A percentile compares a stretch with the other conserved stretches of the same genome.
Conservation (phyloP, 352 stramenopile species). For the Phytophthora cajani region DNA sequence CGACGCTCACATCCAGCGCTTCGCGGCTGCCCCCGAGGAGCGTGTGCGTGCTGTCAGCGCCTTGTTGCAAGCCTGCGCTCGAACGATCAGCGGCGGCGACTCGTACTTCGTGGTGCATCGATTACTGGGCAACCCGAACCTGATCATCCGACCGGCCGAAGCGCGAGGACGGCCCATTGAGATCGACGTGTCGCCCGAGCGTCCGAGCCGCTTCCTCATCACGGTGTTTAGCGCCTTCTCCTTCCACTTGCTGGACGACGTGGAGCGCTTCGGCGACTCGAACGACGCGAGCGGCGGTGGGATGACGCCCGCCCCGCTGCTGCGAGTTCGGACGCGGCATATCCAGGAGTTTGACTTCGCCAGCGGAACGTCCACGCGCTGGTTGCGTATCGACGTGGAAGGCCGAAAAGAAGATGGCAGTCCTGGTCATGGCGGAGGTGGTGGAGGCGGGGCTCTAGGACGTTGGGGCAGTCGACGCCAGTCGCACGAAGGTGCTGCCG, state of each 20-base stretch:
- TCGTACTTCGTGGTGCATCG: conserved; percentile 85
- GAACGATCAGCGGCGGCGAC: conserved; percentile 80
- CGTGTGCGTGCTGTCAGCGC: conserved; percentile 73
- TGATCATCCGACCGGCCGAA: conserved; percentile 81
- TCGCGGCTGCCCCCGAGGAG: conserved; percentile 66
- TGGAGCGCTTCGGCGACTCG: conserved; percentile 67
- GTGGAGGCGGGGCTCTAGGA: conserved; percentile 14
- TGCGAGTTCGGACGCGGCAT: conserved; percentile 74
- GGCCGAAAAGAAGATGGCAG: conserved; percentile 58
- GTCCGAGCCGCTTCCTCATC: conserved; percentile 72
- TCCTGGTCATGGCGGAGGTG: conserved; percentile 19
- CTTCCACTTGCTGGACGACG: conserved; percentile 81
- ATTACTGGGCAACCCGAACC: conserved; percentile 68
- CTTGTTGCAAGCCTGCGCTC: conserved; percentile 73
- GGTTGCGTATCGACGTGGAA: conserved; percentile 67
- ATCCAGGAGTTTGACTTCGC: conserved; percentile 85
- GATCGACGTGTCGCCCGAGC: conserved; percentile 66
- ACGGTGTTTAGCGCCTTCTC: conserved; percentile 81
- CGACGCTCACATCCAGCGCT: conserved; percentile 73
- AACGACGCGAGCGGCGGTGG: conserved; percentile 35
- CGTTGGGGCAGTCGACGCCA: conserved; percentile 40
- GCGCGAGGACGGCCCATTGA: conserved; percentile 74
- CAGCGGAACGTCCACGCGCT: conserved; percentile 71
- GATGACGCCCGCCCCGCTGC: conserved; percentile 63
- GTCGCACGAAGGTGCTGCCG: conserved; percentile 38